Base-by-base conservation (phyloP, 2,329 filamentous ascomycete species). In the Pleochaeta shiraiana region DNA sequence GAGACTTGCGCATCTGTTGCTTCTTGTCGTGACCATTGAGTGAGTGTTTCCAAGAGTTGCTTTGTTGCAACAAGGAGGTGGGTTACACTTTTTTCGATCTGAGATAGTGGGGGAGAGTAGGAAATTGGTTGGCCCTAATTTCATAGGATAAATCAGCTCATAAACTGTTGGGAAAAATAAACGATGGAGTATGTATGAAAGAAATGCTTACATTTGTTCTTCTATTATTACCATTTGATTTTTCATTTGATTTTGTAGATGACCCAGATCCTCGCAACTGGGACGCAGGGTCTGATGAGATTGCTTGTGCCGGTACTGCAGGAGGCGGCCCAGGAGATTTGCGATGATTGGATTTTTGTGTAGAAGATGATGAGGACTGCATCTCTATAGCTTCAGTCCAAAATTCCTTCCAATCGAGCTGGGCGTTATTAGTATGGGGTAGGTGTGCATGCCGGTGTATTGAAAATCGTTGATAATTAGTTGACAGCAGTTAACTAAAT, bases 11-110 rank as follows among this genome's bases (percentile, higher is more conserved):
- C 88, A 76, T 98, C 93, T 68, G 90, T 91, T 64, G 93, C 91
- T 71, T 88, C 85, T 67, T 88, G 87, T 65, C 92, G 88, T 66
- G 93, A 98, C 93, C 93, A 98, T 79, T 95, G 88, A 59, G 93
- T 98, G 67, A 98, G 79, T 5, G 92, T 98, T 77, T 98, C 93
- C 67, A 98, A 85, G 1, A 98, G 84, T 76, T 97, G 91, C 74
- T 98, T 98, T 37, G 93, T 98, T 39, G 93, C 93, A 69, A 98
- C 92, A 39, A 98, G 84, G 55, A 98, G 86, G 74, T 98, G 93
- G 12, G 92, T 96, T 68, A 98, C 93, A 74, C 91, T 96, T 79
- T 96, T 97, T 78, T 98, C 93, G 75, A 98, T 98, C 75, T 95
- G 92, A 63, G 92, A 96, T 69, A 98, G 65, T 34, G 72, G 72